Evolutionary conservation across 805 yeast genomes (phyloP).

Genomic region (Metschnikowia reukaufii): DNA sequence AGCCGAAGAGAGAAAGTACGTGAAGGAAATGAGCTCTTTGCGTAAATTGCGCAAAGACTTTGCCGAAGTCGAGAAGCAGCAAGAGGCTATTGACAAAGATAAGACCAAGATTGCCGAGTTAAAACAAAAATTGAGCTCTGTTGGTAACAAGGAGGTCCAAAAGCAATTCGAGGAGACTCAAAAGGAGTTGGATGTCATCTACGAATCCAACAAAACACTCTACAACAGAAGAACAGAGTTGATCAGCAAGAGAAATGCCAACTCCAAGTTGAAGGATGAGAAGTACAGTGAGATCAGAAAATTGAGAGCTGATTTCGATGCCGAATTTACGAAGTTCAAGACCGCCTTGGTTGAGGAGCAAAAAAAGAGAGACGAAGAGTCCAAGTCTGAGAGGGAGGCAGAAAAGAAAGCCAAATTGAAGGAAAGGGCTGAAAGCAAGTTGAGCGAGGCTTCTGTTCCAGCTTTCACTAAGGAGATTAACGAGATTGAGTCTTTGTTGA

Average conservation of each 20-base stretch:
- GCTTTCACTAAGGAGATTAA: slow-evolving; percentile 81
- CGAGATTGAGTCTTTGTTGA: slow-evolving; percentile 69
- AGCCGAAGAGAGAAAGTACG: slow-evolving; percentile 84
- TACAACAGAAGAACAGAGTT: slow-evolving; percentile 66
- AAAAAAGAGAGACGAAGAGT: slow-evolving; percentile 66
- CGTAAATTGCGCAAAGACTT: slow-evolving; percentile 81
- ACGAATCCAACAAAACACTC: slow-evolving; percentile 55
- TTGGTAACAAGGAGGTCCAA: slow-evolving; percentile 64
- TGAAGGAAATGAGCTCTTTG: slow-evolving; percentile 82
- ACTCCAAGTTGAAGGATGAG: slow-evolving; percentile 67
- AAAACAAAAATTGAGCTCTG: slow-evolving; percentile 61
- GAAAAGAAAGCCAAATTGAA: slow-evolving; percentile 53
- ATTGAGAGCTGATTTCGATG: slow-evolving; percentile 72
- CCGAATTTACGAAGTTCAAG: slow-evolving; percentile 69
- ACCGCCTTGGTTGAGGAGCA: slow-evolving; percentile 66
- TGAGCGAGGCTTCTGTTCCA: slow-evolving; percentile 74
- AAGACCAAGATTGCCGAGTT: slow-evolving; percentile 72
- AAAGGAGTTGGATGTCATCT: slow-evolving; percentile 67
- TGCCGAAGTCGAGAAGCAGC: slow-evolving; percentile 68
- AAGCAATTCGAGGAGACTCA: slow-evolving; percentile 67
- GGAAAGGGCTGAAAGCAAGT: slow-evolving; percentile 61
- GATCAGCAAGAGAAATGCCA: slow-evolving; percentile 62
- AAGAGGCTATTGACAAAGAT: slow-evolving; percentile 76
- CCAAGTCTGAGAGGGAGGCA: slow-evolving; percentile 52
- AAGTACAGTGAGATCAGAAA: slow-evolving; percentile 65